These are phyloP conservation scores for Hippophae rhamnoides DNA, from an alignment of 306 rosid species.

Conservation along the genomic window DNA sequence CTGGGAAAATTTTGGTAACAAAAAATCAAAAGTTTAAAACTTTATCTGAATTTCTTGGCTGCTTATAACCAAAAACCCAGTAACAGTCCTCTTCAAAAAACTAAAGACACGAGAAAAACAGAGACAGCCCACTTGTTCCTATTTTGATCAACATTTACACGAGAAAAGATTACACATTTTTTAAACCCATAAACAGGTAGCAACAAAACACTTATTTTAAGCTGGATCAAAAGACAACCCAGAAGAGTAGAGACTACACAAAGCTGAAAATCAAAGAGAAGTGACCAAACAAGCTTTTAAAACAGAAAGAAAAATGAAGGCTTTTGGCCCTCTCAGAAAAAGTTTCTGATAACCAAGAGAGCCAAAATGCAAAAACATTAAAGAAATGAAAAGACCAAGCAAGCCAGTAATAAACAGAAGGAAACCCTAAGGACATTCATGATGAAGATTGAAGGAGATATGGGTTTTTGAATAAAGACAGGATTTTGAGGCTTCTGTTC, in stretches of 20 bases:
- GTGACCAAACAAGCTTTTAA: constrained; percentile 22
- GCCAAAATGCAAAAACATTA: constrained; percentile 19
- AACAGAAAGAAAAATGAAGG: neutral
- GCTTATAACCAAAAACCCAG: too few species aligned
- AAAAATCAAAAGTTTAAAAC: neutral
- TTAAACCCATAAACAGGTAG: neutral
- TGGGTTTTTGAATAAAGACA: too few species aligned
- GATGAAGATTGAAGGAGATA: neutral
- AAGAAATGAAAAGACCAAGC: constrained; percentile 1
- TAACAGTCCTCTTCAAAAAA: too few species aligned
- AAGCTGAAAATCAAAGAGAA: constrained; percentile 3
- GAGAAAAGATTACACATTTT: neutral
- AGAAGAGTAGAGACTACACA: neutral
- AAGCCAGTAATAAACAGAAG: constrained; percentile 7
- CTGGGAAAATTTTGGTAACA: neutral
- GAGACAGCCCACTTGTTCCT: neutral
- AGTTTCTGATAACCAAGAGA: constrained; percentile 17
- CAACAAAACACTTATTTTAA: neutral
- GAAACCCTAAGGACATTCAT: constrained; percentile 36
- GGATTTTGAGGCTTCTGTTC: neutral
- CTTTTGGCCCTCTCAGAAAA: neutral
- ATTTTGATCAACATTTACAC: neutral
- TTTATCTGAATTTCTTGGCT: too few species aligned
- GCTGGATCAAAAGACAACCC: constrained; percentile 15
- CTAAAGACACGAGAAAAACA: too few species aligned